Evolutionary conservation across 2,329 filamentous ascomycete species (phyloP).

Genomic region (Aspergillus viridinutans): DNA sequence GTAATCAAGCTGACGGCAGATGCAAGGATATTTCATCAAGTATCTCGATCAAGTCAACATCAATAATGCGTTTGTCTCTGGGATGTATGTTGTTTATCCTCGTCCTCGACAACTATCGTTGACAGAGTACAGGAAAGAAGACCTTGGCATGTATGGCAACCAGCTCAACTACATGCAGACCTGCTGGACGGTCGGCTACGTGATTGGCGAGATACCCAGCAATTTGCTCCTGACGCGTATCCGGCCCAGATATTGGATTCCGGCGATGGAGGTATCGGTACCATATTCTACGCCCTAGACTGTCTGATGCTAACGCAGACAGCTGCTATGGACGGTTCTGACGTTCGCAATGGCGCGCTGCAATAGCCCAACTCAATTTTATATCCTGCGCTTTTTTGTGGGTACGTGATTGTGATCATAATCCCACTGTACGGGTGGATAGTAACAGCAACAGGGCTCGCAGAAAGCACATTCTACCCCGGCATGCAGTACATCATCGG

Average conservation of each 20-base stretch:
- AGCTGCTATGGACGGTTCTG: constrained; percentile 48
- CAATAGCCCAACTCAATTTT: constrained; percentile 42
- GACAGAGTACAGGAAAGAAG: constrained; percentile 44
- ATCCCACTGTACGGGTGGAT: neutral
- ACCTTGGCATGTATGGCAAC: constrained; percentile 50
- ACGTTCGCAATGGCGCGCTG: constrained; percentile 43
- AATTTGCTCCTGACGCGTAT: constrained; percentile 51
- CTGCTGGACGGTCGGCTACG: constrained; percentile 58
- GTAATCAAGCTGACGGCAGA: neutral
- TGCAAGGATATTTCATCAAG: constrained; percentile 49
- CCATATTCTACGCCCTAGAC: neutral
- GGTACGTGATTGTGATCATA: constrained; percentile 22
- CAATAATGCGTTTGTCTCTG: constrained; percentile 46
- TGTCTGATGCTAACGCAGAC: neutral
- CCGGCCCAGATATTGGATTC: constrained; percentile 47
- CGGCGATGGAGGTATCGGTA: constrained; percentile 39
- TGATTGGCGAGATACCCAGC: constrained; percentile 50
- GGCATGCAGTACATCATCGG: constrained; percentile 52
- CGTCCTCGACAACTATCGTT: neutral
- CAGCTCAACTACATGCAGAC: constrained; percentile 55
- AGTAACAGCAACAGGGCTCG: constrained; percentile 32
- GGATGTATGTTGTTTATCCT: constrained; percentile 33
- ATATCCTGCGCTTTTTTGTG: constrained; percentile 48
- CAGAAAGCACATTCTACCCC: constrained; percentile 50
- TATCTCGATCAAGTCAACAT: constrained; percentile 46